Conservation (phyloP, 257 asterid genomes). For the Paulownia fortunei region DNA sequence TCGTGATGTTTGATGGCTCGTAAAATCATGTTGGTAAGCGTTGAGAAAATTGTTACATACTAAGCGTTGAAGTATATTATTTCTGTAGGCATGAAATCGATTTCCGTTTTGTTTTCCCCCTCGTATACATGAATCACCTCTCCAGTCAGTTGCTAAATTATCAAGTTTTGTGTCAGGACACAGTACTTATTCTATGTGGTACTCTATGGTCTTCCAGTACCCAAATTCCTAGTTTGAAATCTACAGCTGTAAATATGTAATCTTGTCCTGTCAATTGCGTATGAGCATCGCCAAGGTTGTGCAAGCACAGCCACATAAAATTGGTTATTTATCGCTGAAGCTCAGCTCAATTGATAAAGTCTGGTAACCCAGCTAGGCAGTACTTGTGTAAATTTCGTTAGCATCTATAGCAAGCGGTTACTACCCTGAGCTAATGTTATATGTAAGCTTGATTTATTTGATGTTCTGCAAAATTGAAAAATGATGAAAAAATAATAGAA, state of each 20-base stretch:
- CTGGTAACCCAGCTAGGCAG: not conserved
- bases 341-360: not conserved
- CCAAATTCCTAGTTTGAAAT: not conserved
- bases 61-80: not conserved
- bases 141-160: not conserved
- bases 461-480: not conserved
- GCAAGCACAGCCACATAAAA: not conserved
- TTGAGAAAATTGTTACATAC: not conserved
- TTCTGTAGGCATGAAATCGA: not conserved
- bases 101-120: not conserved
- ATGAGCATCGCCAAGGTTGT: not conserved
- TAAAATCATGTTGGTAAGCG: not conserved
- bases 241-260: not conserved
- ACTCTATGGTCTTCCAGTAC: not conserved
- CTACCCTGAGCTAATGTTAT: conserved; percentile 3
- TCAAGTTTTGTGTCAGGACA: not conserved
- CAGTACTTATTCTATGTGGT: not conserved
- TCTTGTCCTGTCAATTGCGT: too few relatives aligned
- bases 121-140: not conserved
- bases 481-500: too few relatives aligned
- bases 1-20: not conserved
- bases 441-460: not conserved
- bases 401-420: not conserved
- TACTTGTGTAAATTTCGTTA: not conserved
- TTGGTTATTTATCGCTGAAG: conserved; percentile 1